Evolutionary conservation across 2,329 filamentous ascomycete genomes (phyloP), one percentile per base, ranked within the genome.

Genomic region (Exophiala calicioides): DNA sequence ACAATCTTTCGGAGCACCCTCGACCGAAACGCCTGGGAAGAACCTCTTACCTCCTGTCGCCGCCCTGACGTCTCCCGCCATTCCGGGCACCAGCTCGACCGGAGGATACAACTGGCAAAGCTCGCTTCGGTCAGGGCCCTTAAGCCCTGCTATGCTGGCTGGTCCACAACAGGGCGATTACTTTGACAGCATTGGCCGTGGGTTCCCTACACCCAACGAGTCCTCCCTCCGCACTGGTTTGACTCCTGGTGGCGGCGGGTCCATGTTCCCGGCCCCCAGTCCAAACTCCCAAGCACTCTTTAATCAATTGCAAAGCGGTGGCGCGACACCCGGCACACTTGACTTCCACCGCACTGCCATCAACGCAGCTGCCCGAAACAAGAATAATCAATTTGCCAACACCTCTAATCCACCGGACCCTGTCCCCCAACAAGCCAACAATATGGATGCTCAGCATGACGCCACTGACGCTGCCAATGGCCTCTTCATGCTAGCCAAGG

Each of bases 141-240:
- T 98, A 58, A 97, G 93, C 69, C 93, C 93, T 72, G 93, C 91
- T 55, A 97, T 98, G 90, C 83, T 98, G 45, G 88, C 90, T 35
- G 93, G 90, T 18, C 93, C 81, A 30, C 76, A 80, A 16, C 75
- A 73, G 33, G 60, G 85, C 44, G 90, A 96, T 65, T 97, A 96
- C 71, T 95, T 96, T 65, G 80, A 81, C 58, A 89, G 95, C 61
- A 84, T 84, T 41, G 76, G 95, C 55, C 84, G 89, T 59, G 87
- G 88, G 43, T 95, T 95, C 63, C 88, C 90, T 3, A 97, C 93
- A 3, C 91, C 91, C 1, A 96, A 96, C 80, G 93, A 98, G 71
- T 97, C 91, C 5, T 94, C 89, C 3, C 74, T 97, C 41, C 80
- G 93, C 51, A 93, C 90, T 50, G 93, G 93, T 46, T 72, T 97